Conservation (phyloP, 2,329 filamentous ascomycete species). For the Ilyonectria destructans region DNA sequence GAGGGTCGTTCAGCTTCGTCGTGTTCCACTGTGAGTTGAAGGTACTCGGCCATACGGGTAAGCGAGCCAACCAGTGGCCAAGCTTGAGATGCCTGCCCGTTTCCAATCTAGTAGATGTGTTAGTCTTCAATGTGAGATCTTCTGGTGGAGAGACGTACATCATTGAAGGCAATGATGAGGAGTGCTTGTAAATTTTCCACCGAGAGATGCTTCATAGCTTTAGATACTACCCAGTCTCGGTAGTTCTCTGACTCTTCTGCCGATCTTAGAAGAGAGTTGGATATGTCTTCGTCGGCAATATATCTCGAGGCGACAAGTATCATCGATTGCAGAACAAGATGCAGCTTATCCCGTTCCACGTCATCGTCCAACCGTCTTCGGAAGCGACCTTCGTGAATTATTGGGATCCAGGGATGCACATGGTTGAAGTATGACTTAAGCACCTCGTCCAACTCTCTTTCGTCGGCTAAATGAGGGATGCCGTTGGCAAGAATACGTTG, state of each 20-base stretch:
- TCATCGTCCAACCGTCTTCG: conserved; percentile 44
- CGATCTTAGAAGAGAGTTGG: neutral
- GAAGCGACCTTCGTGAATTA: conserved; percentile 54
- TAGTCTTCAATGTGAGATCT: conserved; percentile 38
- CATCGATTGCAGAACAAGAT: conserved; percentile 56
- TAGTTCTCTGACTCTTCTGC: conserved; percentile 7
- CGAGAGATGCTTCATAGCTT: conserved; percentile 52
- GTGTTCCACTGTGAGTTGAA: conserved; percentile 48
- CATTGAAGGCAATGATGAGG: conserved; percentile 56
- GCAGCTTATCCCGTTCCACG: conserved; percentile 43
- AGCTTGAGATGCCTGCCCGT: conserved; percentile 28
- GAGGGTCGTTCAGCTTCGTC: conserved; percentile 49
- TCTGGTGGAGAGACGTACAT: conserved; percentile 47
- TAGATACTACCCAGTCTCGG: conserved; percentile 36
- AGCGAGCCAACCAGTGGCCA: conserved; percentile 43
- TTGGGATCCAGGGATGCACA: conserved; percentile 59
- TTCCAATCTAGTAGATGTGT: conserved; percentile 46
- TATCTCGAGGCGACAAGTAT: conserved; percentile 47
- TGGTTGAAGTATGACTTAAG: conserved; percentile 55
- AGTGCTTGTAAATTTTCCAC: conserved; percentile 57
- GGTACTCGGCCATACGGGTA: conserved; percentile 48
- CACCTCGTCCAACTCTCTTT: conserved; percentile 40
- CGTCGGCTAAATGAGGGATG: neutral
- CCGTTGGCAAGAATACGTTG: neutral
- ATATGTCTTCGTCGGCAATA: conserved; percentile 44